Base-by-base conservation (phyloP, 163 green algal species). In the Coccomyxa subellipsoidea region DNA sequence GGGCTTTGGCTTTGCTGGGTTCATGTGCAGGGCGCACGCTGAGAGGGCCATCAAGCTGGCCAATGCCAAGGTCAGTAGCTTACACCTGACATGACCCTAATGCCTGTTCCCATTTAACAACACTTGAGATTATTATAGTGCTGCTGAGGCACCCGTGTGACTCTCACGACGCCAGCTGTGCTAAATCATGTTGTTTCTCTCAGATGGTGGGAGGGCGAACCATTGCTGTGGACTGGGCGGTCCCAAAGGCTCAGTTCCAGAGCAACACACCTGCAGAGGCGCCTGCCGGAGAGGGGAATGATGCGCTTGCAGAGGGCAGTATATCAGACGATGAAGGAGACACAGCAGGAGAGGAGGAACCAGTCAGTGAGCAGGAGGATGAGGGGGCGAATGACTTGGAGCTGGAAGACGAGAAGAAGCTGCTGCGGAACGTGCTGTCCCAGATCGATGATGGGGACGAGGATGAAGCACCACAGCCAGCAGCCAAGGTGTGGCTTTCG, bases 1-100 rank as follows among this genome's bases (percentile, higher is more conserved):
- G 83, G 90, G 96, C 70, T 99, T 99, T 91, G 96, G 91, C 31
- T 99, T 99, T 87, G 93, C 95, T 4, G 88, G 89, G 7, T 99
- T 97, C 87, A 97, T 90, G n/a, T 92, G 85, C 69, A 86, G 89
- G 10, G 89, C 87, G 10, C 83, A 98, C 77, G 95, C 96, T 8
- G 88, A 96, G 82, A 89, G 88, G 59, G 95, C 90, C 35, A 95
- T 99, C 34, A 54, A 87, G 35, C 32, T 87, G 2, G 81, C 94
- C 31, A 99, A 99, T 83, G 93, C 84, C 27, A 89, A 90, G 90
- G 90, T 91, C 76, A 59, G 78, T 12, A 0, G n/a, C 21, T 37
- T 53, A 35, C 53, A 5, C 1, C 6, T 23, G n/a, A 37, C n/a
- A n/a, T n/a, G n/a, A n/a, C n/a, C n/a, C n/a, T n/a, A n/a, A n/a